These are phyloP conservation scores for Picea abies DNA, from an alignment of 83 land plant species.

Conservation along the genomic window DNA sequence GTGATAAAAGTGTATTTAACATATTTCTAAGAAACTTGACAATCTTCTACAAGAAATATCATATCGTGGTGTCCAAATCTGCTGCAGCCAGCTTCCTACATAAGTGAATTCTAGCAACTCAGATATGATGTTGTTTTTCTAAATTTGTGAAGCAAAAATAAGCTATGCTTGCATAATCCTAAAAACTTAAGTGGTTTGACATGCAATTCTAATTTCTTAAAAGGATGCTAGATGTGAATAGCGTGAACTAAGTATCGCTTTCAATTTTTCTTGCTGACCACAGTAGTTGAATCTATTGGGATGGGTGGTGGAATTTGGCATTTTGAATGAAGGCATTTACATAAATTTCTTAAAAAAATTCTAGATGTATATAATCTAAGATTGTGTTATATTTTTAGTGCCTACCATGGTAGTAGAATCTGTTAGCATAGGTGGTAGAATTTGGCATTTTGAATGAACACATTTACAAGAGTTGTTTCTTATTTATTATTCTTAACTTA, in stretches of 20 bases:
- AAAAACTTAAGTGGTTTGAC: background rate
- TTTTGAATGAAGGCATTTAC: background rate
- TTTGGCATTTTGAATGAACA: background rate
- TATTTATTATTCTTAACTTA: too few relatives aligned
- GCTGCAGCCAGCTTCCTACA: background rate
- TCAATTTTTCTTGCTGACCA: background rate
- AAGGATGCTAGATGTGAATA: background rate
- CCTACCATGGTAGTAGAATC: background rate
- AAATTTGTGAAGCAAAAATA: background rate
- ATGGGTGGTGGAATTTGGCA: background rate
- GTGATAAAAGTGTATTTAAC: background rate
- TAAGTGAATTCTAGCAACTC: background rate
- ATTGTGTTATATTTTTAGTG: background rate
- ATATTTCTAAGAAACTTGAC: background rate
- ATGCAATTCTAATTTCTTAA: background rate
- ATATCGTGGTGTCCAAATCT: background rate
- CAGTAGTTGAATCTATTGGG: background rate
- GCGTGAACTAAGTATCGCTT: background rate
- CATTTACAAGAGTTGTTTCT: background rate
- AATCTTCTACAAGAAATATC: background rate
- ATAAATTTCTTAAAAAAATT: background rate
- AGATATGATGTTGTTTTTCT: background rate
- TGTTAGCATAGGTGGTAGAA: background rate
- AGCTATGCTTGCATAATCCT: background rate
- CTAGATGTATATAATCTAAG: background rate